These are phyloP conservation scores for Euryodendron excelsum DNA, from an alignment of 148 eudicot species.

Conservation along the genomic window DNA sequence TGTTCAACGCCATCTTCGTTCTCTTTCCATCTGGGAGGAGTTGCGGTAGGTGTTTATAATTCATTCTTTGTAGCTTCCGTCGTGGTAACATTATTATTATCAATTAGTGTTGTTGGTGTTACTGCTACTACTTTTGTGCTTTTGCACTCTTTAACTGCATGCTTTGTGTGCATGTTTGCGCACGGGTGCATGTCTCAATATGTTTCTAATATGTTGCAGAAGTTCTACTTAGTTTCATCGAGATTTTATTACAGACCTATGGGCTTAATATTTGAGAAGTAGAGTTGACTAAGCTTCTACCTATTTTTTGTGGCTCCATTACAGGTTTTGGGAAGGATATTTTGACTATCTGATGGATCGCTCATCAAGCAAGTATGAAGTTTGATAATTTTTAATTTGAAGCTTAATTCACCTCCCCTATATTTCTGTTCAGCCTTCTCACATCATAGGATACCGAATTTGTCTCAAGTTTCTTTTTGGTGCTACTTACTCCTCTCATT, in stretches of 20 bases:
- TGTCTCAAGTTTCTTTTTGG: background rate
- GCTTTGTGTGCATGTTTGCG: background rate
- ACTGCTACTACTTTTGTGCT: background rate
- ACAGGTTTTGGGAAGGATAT: conserved; percentile 98
- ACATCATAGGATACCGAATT: background rate
- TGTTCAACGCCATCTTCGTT: conserved; percentile 89
- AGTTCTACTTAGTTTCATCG: background rate
- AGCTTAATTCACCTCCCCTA: background rate
- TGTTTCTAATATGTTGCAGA: background rate
- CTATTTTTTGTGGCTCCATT: conserved; percentile 18
- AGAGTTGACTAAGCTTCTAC: conserved; percentile 10
- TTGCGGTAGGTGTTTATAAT: conserved; percentile 54
- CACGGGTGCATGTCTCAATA: background rate
- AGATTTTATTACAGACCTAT: background rate
- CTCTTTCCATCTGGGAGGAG: conserved; percentile 94
- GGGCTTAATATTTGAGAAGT: background rate
- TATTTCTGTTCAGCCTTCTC: background rate
- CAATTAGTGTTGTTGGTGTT: background rate
- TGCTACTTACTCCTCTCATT: background rate
- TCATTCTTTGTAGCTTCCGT: background rate
- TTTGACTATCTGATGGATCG: conserved; percentile 91
- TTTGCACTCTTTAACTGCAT: background rate
- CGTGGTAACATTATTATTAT: background rate
- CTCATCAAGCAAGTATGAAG: conserved; percentile 79
- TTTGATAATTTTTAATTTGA: background rate